Conservation (phyloP, 768 basidiomycete genomes). For the Grammothele lineata region DNA sequence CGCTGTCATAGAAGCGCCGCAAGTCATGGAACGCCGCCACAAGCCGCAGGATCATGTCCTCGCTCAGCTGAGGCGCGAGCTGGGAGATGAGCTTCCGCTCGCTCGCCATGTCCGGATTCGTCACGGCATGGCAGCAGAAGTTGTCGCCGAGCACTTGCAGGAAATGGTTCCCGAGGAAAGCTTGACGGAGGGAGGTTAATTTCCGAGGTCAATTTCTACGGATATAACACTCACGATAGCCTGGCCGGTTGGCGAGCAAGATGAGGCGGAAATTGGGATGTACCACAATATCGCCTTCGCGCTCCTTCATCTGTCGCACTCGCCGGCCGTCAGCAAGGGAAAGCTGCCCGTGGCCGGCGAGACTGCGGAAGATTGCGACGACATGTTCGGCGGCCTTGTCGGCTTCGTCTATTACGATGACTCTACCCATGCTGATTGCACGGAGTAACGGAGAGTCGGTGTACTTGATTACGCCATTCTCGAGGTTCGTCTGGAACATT, state of each 20-base stretch:
- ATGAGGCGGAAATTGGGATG: slow-evolving; percentile 63
- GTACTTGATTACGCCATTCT: slow-evolving; percentile 53
- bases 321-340: slow-evolving; percentile 60
- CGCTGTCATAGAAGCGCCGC: slow-evolving; percentile 52
- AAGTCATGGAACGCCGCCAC: slow-evolving; percentile 65
- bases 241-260: slow-evolving; percentile 62
- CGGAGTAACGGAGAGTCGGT: slow-evolving; percentile 64
- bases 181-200: too few relatives aligned
- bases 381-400: slow-evolving; percentile 75
- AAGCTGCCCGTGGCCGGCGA: slow-evolving; percentile 62
- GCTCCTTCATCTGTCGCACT: slow-evolving; percentile 41
- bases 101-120: slow-evolving; percentile 65
- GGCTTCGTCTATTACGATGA: slow-evolving; percentile 70
- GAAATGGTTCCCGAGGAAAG: slow-evolving; percentile 72
- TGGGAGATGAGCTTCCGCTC: slow-evolving; percentile 56
- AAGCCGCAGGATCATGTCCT: slow-evolving; percentile 50
- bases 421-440: slow-evolving; percentile 54
- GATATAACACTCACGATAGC: slow-evolving; percentile 62
- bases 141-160: slow-evolving; percentile 68
- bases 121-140: slow-evolving; percentile 60
- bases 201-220: too few relatives aligned
- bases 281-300: slow-evolving; percentile 53
- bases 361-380: slow-evolving; percentile 65
- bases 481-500: slow-evolving; percentile 63
- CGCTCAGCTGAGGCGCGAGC: slow-evolving; percentile 54